These are phyloP conservation scores for Phytophthora tentaculata DNA, from an alignment of 352 stramenopile genomes.

Conservation along the genomic window DNA sequence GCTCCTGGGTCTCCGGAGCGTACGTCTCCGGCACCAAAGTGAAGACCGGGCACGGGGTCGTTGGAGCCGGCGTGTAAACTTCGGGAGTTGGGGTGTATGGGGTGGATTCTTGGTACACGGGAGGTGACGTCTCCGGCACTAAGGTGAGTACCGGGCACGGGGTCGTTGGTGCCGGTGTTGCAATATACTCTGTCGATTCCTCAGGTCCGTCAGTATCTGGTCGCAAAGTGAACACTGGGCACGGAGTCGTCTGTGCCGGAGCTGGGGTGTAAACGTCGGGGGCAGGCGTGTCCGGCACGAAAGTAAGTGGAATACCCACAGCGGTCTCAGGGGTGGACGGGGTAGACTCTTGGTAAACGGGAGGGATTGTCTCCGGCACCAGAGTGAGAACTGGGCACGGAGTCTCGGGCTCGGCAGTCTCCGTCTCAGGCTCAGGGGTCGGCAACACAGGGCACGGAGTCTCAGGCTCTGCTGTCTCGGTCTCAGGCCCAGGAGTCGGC, in stretches of 20 bases:
- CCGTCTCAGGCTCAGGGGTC: constrained; percentile 6
- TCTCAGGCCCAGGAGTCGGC: constrained; percentile 12
- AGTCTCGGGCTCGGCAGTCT: not conserved
- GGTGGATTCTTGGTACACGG: constrained; percentile 4
- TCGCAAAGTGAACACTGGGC: constrained; percentile 12
- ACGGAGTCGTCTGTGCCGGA: constrained; percentile 23
- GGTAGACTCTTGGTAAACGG: constrained; percentile 7
- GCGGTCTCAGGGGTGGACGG: constrained; percentile 13
- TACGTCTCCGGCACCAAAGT: constrained; percentile 18
- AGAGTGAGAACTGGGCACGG: constrained; percentile 9
- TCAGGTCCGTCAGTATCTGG: constrained; percentile 24
- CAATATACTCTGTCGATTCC: constrained; percentile 5
- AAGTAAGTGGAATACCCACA: constrained; percentile 1
- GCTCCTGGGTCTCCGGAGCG: constrained; percentile 4
- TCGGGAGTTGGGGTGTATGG: constrained; percentile 5
- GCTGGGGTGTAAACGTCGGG: constrained; percentile 13
- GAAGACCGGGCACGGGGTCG: constrained; percentile 20
- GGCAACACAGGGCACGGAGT: constrained; percentile 24
- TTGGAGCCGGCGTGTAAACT: constrained; percentile 16
- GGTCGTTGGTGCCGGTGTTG: constrained; percentile 8
- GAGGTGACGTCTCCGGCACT: constrained; percentile 2
- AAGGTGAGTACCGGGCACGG: constrained; percentile 25
- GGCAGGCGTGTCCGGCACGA: not conserved
- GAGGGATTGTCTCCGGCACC: constrained; percentile 21
- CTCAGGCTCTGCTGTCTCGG: constrained; percentile 1